A percentile compares a stretch with the other conserved stretches of the same genome.
These are phyloP conservation scores for Candida broadrunensis DNA, from an alignment of 805 yeast genomes.

Conservation along the genomic window DNA sequence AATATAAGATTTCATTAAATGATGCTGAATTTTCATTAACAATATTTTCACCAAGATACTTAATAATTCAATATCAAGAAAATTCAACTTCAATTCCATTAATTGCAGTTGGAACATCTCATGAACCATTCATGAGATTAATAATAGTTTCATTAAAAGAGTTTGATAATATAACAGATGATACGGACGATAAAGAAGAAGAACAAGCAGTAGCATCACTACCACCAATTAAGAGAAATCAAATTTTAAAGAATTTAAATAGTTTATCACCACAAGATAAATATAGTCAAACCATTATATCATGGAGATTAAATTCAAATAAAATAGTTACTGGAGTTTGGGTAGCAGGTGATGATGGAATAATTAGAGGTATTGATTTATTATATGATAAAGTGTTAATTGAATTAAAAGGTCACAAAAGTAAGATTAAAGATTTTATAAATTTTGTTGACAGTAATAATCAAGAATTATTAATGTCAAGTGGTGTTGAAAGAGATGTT, in stretches of 20 bases:
- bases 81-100: constrained; percentile 19
- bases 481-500: constrained; percentile 42
- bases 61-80: constrained; percentile 20
- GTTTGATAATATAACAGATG: background rate
- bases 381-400: constrained; percentile 30
- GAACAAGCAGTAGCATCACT: constrained; percentile 7
- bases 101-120: constrained; percentile 70
- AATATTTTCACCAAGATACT: constrained; percentile 57
- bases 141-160: constrained; percentile 51
- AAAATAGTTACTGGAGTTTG: constrained; percentile 51
- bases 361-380: constrained; percentile 57
- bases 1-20: constrained; percentile 55
- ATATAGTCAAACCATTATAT: constrained; percentile 49
- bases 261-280: constrained; percentile 68
- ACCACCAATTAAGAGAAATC: constrained; percentile 20
- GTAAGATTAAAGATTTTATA: constrained; percentile 47
- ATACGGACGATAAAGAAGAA: background rate
- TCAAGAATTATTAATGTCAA: constrained; percentile 40
- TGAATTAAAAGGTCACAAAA: constrained; percentile 38
- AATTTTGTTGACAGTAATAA: constrained; percentile 21
- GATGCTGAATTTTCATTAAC: constrained; percentile 70
- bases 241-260: constrained; percentile 27
- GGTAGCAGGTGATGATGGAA: constrained; percentile 70
- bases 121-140: constrained; percentile 72
- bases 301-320: constrained; percentile 32